Conservation (phyloP, 1,139 yeast species). For the Saccharomyces hybrid region DNA sequence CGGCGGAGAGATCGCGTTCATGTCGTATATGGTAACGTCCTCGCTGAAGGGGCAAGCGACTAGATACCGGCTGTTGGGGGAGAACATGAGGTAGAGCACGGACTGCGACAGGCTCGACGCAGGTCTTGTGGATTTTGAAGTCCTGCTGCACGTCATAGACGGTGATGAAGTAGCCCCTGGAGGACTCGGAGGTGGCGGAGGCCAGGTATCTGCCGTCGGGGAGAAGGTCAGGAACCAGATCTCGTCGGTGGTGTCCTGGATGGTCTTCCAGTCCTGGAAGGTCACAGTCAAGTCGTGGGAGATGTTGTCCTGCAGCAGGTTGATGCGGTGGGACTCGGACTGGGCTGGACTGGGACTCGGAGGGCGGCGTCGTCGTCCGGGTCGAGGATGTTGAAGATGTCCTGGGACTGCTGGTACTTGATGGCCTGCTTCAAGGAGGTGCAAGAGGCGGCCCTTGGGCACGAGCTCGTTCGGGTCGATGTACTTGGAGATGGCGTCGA, state of each 20-base stretch:
- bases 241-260: constrained; percentile 59
- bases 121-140: constrained; percentile 39
- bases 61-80: constrained; percentile 58
- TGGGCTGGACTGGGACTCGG: not conserved
- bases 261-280: constrained; percentile 31
- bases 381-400: constrained; percentile 30
- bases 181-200: constrained; percentile 64
- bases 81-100: constrained; percentile 63
- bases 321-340: constrained; percentile 9
- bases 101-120: constrained; percentile 50
- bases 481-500: constrained; percentile 39
- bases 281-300: constrained; percentile 20
- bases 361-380: not conserved
- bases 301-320: constrained; percentile 26
- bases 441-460: constrained; percentile 45
- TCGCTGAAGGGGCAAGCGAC: constrained; percentile 66
- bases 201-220: constrained; percentile 71
- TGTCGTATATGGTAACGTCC: constrained; percentile 59
- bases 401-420: constrained; percentile 39
- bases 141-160: constrained; percentile 58
- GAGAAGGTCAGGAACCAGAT: constrained; percentile 81
- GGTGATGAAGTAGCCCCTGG: constrained; percentile 38
- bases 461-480: constrained; percentile 48
- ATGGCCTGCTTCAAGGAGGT: constrained; percentile 48
- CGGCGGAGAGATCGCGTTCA: constrained; percentile 19